Evolutionary conservation across 177 flowering plant species (phyloP), one percentile per base, ranked within the genome.

Genomic region (Vitis hybrid): DNA sequence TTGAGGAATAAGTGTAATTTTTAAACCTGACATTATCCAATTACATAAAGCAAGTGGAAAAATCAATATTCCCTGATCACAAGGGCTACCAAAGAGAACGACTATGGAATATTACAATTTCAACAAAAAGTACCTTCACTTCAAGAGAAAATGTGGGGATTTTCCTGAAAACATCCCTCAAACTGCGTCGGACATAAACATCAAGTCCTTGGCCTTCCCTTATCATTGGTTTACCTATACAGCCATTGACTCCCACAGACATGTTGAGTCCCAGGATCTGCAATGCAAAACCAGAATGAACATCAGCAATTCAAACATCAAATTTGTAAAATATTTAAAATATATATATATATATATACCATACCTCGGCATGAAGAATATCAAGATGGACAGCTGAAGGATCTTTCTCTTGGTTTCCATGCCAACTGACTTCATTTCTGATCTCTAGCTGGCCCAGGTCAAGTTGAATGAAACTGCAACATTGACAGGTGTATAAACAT

Each of bases 331-430:
- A 3, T 35, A 35, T 35, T 7, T 54, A 67, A 48, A 41, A 46
- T 35, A 32, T 63, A 41, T 17, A 21, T 10, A 57, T 14, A 63
- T 1, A 21, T 64, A 24, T 20, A 24, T 24, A 24, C 24, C 24
- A 24, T 78, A 93, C 99, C 97, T 96, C 89, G 13, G 97, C 97
- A 76, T 90, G 88, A 78, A 96, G 91, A 80, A 87, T 78, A 83
- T 96, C 99, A 78, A 96, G 80, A 83, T 88, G 99, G 30, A 96
- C 97, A 73, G 99, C 90, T 72, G 97, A 88, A 70, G 96, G 91
- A 80, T 96, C 99, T 56, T 82, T 81, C 53, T 87, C 94, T 48
- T 86, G 84, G 72, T 54, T 65, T 17, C 99, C 99, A 86, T 90
- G 86, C 99, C 99, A 96, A 58, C 85, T 83, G 63, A 90, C 78